Conservation (phyloP, 139 green algal species). For the Coelastrella sp. region DNA sequence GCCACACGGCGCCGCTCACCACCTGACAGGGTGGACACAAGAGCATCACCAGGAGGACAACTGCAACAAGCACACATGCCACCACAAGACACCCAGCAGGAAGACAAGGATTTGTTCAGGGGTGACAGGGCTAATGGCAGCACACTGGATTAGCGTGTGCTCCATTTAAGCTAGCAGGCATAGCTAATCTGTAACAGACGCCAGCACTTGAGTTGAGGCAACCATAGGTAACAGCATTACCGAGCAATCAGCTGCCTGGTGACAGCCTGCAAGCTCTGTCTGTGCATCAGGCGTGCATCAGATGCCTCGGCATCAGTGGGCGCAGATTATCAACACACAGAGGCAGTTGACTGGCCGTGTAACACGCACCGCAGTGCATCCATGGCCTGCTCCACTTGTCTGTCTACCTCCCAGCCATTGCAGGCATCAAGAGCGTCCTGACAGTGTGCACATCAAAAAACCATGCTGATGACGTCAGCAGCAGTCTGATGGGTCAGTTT, state of each 20-base stretch:
- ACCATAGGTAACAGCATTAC: too few species aligned
- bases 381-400: constrained; percentile 78
- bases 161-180: neutral
- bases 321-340: neutral
- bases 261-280: too few species aligned
- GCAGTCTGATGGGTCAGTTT: neutral
- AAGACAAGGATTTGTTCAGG: neutral
- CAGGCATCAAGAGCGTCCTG: constrained; percentile 78
- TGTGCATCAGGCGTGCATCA: neutral
- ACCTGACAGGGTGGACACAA: constrained; percentile 71
- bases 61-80: neutral
- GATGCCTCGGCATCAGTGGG: neutral
- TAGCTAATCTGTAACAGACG: too few species aligned
- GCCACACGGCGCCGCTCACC: constrained; percentile 91
- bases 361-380: constrained; percentile 64
- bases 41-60: constrained; percentile 63
- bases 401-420: constrained; percentile 89
- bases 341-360: too few species aligned
- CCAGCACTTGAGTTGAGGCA: too few species aligned
- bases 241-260: too few species aligned
- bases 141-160: too few species aligned
- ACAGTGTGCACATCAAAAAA: neutral
- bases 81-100: neutral
- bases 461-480: neutral
- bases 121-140: too few species aligned